Evolutionary conservation across 192 early-diverging fungal species (phyloP).

Genomic region (Backusella parvicylindrica): DNA sequence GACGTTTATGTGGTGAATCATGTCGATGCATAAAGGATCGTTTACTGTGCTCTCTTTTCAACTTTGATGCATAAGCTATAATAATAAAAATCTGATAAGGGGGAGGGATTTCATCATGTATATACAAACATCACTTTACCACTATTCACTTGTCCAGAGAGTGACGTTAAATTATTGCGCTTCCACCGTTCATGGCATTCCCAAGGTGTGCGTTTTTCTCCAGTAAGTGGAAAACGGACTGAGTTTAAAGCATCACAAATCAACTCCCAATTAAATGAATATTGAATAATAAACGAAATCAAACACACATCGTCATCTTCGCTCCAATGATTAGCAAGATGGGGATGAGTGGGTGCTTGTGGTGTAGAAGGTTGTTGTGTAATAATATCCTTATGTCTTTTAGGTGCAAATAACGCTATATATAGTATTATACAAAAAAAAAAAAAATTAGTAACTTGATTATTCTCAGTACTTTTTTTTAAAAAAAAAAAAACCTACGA

Average conservation of each 20-base stretch:
- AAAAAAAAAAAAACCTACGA: constrained; percentile 24
- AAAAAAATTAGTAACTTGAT: background rate
- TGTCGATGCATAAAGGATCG: constrained; percentile 17
- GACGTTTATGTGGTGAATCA: constrained; percentile 33
- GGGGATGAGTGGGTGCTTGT: constrained; percentile 32
- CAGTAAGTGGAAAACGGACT: constrained; percentile 43
- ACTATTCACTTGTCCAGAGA: constrained; percentile 35
- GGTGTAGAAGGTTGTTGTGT: constrained; percentile 40
- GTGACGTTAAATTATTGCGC: constrained; percentile 42
- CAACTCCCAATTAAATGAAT: constrained; percentile 63
- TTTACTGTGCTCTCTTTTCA: constrained; percentile 20
- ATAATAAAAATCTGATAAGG: background rate
- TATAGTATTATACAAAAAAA: background rate
- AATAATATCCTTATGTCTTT: constrained; percentile 41
- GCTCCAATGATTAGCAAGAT: constrained; percentile 38
- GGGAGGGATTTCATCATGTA: background rate
- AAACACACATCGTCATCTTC: constrained; percentile 57
- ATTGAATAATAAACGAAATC: constrained; percentile 49
- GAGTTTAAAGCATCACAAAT: constrained; percentile 59
- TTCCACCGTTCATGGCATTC: constrained; percentile 64
- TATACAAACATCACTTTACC: constrained; percentile 16
- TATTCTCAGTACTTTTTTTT: background rate
- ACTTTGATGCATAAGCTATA: constrained; percentile 24
- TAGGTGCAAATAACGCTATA: constrained; percentile 39
- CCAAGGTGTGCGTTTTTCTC: constrained; percentile 54